Percentiles rank a stretch among this genome's conserved stretches.
Evolutionary conservation across 805 yeast genomes (phyloP).

Genomic region (Candida tammaniensis): DNA sequence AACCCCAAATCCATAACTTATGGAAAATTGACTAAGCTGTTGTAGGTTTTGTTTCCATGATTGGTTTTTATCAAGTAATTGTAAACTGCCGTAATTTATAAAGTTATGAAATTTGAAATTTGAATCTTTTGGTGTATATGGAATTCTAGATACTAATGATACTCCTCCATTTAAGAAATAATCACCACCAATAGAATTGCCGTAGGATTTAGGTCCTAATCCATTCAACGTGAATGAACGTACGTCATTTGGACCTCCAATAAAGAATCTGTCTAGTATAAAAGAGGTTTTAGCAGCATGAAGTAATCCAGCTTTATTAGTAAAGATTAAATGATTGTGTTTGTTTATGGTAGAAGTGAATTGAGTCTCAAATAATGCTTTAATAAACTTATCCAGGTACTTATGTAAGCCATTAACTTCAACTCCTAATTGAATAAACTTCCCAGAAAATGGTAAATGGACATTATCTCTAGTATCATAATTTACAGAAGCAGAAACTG

Average conservation of each 20-base stretch:
- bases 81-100: constrained; percentile 45
- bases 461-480: constrained; percentile 46
- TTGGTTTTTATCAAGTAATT: constrained; percentile 3
- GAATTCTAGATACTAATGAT: constrained; percentile 43
- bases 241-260: constrained; percentile 61
- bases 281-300: constrained; percentile 20
- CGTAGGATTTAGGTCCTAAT: constrained; percentile 52
- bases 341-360: constrained; percentile 22
- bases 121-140: constrained; percentile 38
- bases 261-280: constrained; percentile 51
- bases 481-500: constrained; percentile 35
- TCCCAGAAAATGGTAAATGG: constrained; percentile 44
- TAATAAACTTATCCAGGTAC: constrained; percentile 34
- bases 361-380: constrained; percentile 40
- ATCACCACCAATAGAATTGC: constrained; percentile 53
- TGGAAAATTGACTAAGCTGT: constrained; percentile 22
- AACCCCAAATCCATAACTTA: constrained; percentile 47
- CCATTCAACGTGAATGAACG: constrained; percentile 52
- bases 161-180: constrained; percentile 45
- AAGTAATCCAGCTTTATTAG: constrained; percentile 34
- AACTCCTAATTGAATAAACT: constrained; percentile 30
- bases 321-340: constrained; percentile 20
- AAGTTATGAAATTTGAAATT: constrained; percentile 50
- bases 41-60: background rate
- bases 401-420: constrained; percentile 34